A percentile compares a stretch with the other conserved stretches of the same genome.
phyloP scores from a whole-genome alignment of 176 grass and related monocot species.

The Carex littledalei region DNA sequence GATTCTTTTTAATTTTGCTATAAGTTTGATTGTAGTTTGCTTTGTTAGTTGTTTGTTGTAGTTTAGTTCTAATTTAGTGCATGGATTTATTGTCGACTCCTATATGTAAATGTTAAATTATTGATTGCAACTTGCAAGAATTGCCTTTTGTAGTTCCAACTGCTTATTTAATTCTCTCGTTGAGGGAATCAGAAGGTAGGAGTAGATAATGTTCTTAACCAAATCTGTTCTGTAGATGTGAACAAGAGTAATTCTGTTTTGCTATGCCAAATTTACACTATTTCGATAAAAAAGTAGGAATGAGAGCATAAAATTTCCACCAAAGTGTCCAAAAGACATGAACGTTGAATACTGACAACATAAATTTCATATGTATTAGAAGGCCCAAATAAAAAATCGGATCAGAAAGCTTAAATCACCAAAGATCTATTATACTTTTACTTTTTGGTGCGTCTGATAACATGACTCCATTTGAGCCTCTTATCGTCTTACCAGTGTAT shows the following conservation, averaged over 20 bases:
- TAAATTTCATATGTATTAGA: not conserved
- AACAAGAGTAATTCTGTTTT: not conserved
- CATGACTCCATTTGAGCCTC: too few species aligned
- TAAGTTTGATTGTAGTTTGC: conserved; percentile 10
- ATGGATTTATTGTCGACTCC: not conserved
- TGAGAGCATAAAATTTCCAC: too few species aligned
- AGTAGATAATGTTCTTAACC: too few species aligned
- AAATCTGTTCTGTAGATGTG: not conserved
- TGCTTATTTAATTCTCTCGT: too few species aligned
- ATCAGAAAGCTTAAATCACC: not conserved
- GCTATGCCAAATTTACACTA: too few species aligned
- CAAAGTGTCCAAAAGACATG: too few species aligned
- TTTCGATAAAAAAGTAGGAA: too few species aligned
- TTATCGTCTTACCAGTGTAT: too few species aligned
- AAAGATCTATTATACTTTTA: too few species aligned
- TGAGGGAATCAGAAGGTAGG: too few species aligned
- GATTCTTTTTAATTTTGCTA: not conserved
- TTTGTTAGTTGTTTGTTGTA: not conserved
- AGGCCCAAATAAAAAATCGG: not conserved
- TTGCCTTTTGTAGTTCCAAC: not conserved
- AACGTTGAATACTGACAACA: too few species aligned
- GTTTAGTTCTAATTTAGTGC: conserved; percentile 15
- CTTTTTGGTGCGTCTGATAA: too few species aligned
- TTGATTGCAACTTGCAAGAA: conserved; percentile 3
- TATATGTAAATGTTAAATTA: conserved; percentile 5